Conservation (phyloP, 805 yeast species). For the Clavispora vitiphila region DNA sequence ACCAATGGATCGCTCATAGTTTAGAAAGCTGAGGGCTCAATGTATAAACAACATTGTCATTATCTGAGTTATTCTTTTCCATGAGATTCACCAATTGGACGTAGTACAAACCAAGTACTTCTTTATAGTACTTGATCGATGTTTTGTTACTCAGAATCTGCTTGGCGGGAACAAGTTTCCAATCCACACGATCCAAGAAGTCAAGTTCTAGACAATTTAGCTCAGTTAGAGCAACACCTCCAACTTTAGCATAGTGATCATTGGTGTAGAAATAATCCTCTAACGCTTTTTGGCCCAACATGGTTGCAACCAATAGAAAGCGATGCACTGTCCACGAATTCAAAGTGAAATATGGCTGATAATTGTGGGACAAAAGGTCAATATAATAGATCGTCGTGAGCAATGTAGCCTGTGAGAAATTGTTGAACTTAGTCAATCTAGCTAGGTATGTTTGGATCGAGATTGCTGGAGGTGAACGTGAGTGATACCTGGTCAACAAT, state of each 20-base stretch:
- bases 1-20: not conserved
- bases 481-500: slow-evolving; percentile 80
- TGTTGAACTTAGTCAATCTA: slow-evolving; percentile 68
- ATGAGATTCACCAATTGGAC: slow-evolving; percentile 35
- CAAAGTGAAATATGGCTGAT: slow-evolving; percentile 68
- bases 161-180: slow-evolving; percentile 46
- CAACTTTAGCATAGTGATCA: slow-evolving; percentile 91
- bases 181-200: slow-evolving; percentile 72
- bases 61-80: slow-evolving; percentile 28
- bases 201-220: slow-evolving; percentile 85
- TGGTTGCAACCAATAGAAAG: slow-evolving; percentile 83
- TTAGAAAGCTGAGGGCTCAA: not conserved
- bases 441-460: slow-evolving; percentile 68
- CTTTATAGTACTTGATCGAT: slow-evolving; percentile 29
- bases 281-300: slow-evolving; percentile 83
- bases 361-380: slow-evolving; percentile 74
- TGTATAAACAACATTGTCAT: slow-evolving; percentile 10
- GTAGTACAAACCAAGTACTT: slow-evolving; percentile 37
- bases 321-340: slow-evolving; percentile 93
- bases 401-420: slow-evolving; percentile 77
- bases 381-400: slow-evolving; percentile 84
- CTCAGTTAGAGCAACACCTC: slow-evolving; percentile 83
- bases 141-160: slow-evolving; percentile 18
- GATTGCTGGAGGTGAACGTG: slow-evolving; percentile 86
- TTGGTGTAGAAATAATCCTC: slow-evolving; percentile 94